Evolutionary conservation across 148 eudicot species (phyloP).

Genomic region (Rhododendron williamsianum): DNA sequence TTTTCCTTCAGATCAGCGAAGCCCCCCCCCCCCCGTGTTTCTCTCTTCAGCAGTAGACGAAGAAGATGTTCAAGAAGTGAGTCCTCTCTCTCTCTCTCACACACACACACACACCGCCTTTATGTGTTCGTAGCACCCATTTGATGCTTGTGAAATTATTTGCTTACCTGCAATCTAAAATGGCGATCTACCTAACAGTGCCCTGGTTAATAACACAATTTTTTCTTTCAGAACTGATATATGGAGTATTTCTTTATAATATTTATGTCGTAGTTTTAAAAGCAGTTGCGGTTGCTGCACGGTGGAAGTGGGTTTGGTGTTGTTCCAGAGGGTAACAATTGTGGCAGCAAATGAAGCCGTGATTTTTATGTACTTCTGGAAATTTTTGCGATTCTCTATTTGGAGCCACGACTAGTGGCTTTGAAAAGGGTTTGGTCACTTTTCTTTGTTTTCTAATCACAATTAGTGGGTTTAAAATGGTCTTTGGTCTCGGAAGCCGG

Average conservation of each 20-base stretch:
- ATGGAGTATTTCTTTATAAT: neutral
- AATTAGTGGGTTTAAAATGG: neutral
- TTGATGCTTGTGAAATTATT: neutral
- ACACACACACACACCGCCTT: neutral
- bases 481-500: neutral
- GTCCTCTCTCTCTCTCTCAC: neutral
- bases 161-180: neutral
- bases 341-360: neutral
- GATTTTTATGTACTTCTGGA: neutral
- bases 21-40: too few relatives aligned
- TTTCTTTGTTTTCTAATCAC: neutral
- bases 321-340: neutral
- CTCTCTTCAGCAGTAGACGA: neutral
- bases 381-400: neutral
- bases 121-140: neutral
- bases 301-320: neutral
- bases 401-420: neutral
- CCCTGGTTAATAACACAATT: neutral
- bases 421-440: neutral
- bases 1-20: neutral
- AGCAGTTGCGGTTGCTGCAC: neutral
- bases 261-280: neutral
- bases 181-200: neutral
- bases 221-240: neutral
- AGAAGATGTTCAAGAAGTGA: constrained; percentile 5